Evolutionary conservation across 805 yeast genomes (phyloP), one percentile per base, ranked within the genome.

Genomic region (Lipomyces sp.): DNA sequence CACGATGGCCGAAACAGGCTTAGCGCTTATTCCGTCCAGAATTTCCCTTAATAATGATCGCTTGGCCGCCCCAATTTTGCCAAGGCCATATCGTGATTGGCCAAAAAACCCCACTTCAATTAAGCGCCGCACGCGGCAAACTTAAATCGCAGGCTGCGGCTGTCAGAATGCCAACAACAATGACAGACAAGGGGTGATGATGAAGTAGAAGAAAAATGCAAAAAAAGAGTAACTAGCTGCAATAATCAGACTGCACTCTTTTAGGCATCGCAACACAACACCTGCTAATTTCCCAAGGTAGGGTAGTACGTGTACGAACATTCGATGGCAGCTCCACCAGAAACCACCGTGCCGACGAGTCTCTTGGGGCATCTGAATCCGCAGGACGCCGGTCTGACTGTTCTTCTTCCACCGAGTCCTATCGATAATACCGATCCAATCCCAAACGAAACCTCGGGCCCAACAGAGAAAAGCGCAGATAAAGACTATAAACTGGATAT

Each of bases 351-450:
- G 24, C 24, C 24, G 24, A 1, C 48, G n/a, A 42, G 24, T 15
- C 24, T 24, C 10, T 24, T 15, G 48, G 7, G 24, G 3, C 24
- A 42, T 4, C 48, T 15, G 48, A 18, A 24, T 7, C 35, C 59
- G 13, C 59, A 55, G 50, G 42, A 45, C 24, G 39, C 56, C 2
- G 65, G 57, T 13, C 65, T 64, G 11, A 57, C 59, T 15, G 59
- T 15, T 15, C 18, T 64, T 10, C 30, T 64, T 10, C 30, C 68
- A 18, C 68, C 68, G 6, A 56, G 65, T 10, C 68, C 68, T 11
- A 57, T 58, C 11, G 51, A 15, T 37, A 42, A 30, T 15, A 32
- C 51, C 35, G 35, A 30, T 18, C 51, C 60, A 13, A 50, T 29
- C 11, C 33, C 60, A 30, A 33, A 24, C 34, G 13, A 29, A 18